phyloP scores from a whole-genome alignment of 352 stramenopile genomes.

The Phytophthora chlamydospora region DNA sequence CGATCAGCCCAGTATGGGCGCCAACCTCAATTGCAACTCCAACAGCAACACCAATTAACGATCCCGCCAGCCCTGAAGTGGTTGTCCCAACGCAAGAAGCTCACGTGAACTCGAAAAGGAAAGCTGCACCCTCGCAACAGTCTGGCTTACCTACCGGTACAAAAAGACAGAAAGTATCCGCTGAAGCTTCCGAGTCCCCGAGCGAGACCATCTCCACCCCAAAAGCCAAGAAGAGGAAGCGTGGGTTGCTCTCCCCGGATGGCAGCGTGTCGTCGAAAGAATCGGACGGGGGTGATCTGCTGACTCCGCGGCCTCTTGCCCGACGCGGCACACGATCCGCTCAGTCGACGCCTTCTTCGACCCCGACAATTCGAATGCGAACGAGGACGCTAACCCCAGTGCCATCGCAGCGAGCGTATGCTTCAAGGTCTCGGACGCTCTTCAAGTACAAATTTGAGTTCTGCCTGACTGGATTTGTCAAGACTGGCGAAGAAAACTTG shows the following conservation, averaged over 20 bases:
- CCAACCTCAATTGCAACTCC: slow-evolving; percentile 16
- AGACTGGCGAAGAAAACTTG: slow-evolving; percentile 52
- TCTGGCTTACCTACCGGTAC: slow-evolving; percentile 8
- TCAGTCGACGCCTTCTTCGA: slow-evolving; percentile 45
- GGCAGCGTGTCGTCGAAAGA: slow-evolving; percentile 8
- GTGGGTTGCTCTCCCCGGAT: slow-evolving; percentile 17
- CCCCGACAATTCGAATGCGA: slow-evolving; percentile 56
- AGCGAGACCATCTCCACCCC: slow-evolving; percentile 17
- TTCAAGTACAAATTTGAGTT: slow-evolving; percentile 85
- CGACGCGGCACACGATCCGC: slow-evolving; percentile 29
- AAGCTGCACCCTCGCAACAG: slow-evolving; percentile 5
- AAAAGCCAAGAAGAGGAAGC: slow-evolving; percentile 27
- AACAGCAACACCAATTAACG: slow-evolving; percentile 17
- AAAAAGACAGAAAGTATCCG: slow-evolving; percentile 27
- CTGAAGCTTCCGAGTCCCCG: slow-evolving; percentile 5
- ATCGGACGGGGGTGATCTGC: slow-evolving; percentile 2
- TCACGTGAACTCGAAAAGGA: slow-evolving; percentile 19
- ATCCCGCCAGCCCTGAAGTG: slow-evolving; percentile 1
- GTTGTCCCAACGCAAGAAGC: neutral
- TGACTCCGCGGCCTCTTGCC: slow-evolving; percentile 25
- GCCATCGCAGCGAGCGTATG: slow-evolving; percentile 51
- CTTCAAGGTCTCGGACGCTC: slow-evolving; percentile 56
- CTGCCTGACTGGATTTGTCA: slow-evolving; percentile 74
- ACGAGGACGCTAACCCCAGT: slow-evolving; percentile 53
- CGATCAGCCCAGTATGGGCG: slow-evolving; percentile 33